phyloP scores from a whole-genome alignment of 345 rosid species.

The Streptanthus diversifolius region DNA sequence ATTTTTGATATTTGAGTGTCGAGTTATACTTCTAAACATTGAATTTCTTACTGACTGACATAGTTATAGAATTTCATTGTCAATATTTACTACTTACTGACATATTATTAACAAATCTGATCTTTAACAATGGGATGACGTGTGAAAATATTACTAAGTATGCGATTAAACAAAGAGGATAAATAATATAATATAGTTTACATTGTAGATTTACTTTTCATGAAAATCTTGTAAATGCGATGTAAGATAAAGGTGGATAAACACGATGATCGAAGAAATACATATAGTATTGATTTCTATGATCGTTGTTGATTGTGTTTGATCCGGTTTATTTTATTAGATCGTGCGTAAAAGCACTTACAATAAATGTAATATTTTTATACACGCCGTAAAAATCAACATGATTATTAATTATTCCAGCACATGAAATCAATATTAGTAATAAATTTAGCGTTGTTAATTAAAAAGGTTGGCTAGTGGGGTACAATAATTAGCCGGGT shows the following conservation, averaged over 20 bases:
- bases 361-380: constrained; percentile 24
- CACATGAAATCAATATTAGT: constrained; percentile 18
- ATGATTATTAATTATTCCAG: not conserved
- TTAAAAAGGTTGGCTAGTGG: constrained; percentile 19
- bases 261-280: constrained; percentile 15
- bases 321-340: constrained; percentile 20
- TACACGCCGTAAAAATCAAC: constrained; percentile 33
- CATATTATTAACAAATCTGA: not conserved
- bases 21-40: not conserved
- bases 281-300: not conserved
- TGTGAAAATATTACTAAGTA: not conserved
- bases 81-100: not conserved
- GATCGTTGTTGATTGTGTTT: not conserved
- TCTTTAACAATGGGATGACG: not conserved
- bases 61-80: not conserved
- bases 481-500: constrained; percentile 28
- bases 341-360: constrained; percentile 29
- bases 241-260: constrained; percentile 27
- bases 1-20: not conserved
- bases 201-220: constrained; percentile 8
- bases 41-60: not conserved
- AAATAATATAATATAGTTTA: not conserved
- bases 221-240: constrained; percentile 20
- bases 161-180: not conserved
- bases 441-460: too few species aligned